Conservation (phyloP, 495 filamentous ascomycete genomes). For the Friedmanniomyces endolithicus region DNA sequence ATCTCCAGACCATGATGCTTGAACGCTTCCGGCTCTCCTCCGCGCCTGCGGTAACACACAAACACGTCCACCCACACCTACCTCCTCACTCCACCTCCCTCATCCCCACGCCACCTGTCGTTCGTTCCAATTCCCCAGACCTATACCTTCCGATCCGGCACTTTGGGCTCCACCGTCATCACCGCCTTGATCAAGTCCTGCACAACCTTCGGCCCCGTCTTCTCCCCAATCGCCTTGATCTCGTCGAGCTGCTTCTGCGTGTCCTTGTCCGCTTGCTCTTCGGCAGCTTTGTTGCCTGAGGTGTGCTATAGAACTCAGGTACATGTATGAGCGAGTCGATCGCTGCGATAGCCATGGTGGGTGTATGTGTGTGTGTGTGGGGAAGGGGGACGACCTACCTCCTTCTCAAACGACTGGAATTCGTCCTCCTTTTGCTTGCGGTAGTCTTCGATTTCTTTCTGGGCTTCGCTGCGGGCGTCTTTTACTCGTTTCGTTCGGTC, state of each 20-base stretch:
- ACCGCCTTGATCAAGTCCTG: slow-evolving; percentile 68
- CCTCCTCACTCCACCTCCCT: background rate
- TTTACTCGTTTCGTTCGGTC: slow-evolving; percentile 95
- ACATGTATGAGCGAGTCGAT: background rate
- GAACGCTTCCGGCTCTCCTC: background rate
- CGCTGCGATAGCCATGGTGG: background rate
- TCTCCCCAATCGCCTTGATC: slow-evolving; percentile 67
- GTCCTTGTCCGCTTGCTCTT: slow-evolving; percentile 73
- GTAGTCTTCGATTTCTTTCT: slow-evolving; percentile 97
- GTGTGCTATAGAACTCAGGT: slow-evolving; percentile 48
- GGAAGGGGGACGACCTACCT: too few relatives aligned
- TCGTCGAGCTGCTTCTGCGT: slow-evolving; percentile 67
- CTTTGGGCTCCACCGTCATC: slow-evolving; percentile 61
- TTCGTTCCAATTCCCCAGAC: background rate
- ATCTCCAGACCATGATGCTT: background rate
- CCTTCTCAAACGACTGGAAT: slow-evolving; percentile 85
- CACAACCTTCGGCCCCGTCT: slow-evolving; percentile 66
- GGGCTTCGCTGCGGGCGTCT: slow-evolving; percentile 86
- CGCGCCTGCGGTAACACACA: background rate
- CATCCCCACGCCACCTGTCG: background rate
- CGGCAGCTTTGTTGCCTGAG: slow-evolving; percentile 74
- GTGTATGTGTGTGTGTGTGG: background rate
- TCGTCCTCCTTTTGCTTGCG: slow-evolving; percentile 79
- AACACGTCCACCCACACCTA: too few relatives aligned
- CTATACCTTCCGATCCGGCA: slow-evolving; percentile 37